Evolutionary conservation across 2,329 filamentous ascomycete species (phyloP).

Genomic region (Colletotrichum sojae): DNA sequence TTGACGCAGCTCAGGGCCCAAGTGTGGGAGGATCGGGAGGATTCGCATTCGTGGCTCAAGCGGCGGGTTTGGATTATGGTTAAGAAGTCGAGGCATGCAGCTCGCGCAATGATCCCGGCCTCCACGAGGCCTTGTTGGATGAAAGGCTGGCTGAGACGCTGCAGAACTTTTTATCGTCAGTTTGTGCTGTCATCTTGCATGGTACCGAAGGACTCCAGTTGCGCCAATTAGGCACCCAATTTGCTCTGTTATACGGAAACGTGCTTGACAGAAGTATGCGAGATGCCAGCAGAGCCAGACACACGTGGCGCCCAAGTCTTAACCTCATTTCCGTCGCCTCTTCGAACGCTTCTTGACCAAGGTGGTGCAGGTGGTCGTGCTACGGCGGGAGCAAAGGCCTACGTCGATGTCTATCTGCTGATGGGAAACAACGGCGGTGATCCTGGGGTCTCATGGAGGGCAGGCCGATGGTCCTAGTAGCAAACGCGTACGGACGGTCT

Average conservation of each 20-base stretch:
- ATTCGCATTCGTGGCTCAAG: background rate
- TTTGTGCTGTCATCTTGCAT: constrained; percentile 15
- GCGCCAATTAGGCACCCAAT: background rate
- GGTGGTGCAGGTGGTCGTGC: background rate
- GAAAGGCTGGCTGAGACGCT: constrained; percentile 5
- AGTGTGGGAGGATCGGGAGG: background rate
- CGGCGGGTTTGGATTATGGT: constrained; percentile 15
- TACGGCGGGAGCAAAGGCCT: background rate
- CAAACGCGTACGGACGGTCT: no score
- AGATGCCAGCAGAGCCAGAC: background rate
- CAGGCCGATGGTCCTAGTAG: no score
- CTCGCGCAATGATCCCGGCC: background rate
- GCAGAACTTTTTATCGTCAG: constrained; percentile 3
- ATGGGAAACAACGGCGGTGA: no score
- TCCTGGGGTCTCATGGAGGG: no score
- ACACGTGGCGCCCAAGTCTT: constrained; percentile 7
- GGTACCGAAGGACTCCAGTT: background rate
- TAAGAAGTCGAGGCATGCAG: constrained; percentile 1
- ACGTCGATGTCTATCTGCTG: no score
- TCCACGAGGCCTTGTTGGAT: constrained; percentile 16
- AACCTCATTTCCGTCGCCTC: background rate
- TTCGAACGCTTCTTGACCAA: background rate
- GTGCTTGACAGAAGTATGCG: constrained; percentile 20
- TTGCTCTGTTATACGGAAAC: background rate
- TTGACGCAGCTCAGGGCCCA: constrained; percentile 9